Evolutionary conservation across 2,329 filamentous ascomycete genomes (phyloP).

Genomic region (Huntiella bhutanensis): DNA sequence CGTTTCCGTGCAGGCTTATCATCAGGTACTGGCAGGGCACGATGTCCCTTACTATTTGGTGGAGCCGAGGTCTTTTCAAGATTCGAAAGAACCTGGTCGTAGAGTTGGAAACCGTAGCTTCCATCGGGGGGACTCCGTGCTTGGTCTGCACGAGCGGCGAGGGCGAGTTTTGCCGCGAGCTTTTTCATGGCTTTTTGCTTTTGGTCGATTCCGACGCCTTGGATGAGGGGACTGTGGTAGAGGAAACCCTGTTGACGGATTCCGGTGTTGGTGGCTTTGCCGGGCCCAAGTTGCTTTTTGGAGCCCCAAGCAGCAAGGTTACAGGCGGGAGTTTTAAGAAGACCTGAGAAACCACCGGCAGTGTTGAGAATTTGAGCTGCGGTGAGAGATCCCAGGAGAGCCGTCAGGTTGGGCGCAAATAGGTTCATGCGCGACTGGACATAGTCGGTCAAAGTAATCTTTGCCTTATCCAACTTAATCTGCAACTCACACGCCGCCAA

Average conservation of each 20-base stretch:
- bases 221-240: conserved; percentile 79
- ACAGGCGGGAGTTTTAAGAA: conserved; percentile 84
- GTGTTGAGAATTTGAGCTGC: conserved; percentile 94
- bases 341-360: conserved; percentile 67
- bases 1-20: conserved; percentile 90
- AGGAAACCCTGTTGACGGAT: conserved; percentile 84
- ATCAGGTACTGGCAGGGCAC: conserved; percentile 78
- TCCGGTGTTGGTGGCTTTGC: conserved; percentile 81
- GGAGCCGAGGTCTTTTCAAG: conserved; percentile 87
- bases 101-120: conserved; percentile 62
- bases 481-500: conserved; percentile 71
- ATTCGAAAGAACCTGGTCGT: conserved; percentile 63
- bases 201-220: conserved; percentile 64
- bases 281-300: conserved; percentile 57
- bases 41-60: conserved; percentile 69
- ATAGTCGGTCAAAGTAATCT: conserved; percentile 73
- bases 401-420: conserved; percentile 86
- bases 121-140: conserved; percentile 69
- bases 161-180: conserved; percentile 76
- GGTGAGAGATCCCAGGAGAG: conserved; percentile 76
- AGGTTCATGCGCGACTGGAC: conserved; percentile 94
- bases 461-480: conserved; percentile 70
- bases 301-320: conserved; percentile 83
- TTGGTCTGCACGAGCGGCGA: conserved; percentile 82
- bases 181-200: conserved; percentile 92